Conservation (phyloP, 2,329 filamentous ascomycete genomes). For the Ascochyta viciae-villosae region DNA sequence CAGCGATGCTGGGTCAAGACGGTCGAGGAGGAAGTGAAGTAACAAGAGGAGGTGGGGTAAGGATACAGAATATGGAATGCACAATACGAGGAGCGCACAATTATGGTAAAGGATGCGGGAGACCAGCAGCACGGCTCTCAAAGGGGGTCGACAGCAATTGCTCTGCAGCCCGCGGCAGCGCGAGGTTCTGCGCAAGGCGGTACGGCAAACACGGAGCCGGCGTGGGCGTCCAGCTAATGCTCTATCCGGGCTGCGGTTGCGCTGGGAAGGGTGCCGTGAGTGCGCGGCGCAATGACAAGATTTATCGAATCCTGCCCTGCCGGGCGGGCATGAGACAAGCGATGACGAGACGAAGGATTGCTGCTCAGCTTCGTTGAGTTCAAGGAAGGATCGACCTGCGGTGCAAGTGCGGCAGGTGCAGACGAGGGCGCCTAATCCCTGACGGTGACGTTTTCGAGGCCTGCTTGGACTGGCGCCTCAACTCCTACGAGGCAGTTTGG, state of each 20-base stretch:
- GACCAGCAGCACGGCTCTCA: not conserved
- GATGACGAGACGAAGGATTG: constrained; percentile 19
- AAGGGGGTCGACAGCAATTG: constrained; percentile 14
- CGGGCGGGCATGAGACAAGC: constrained; percentile 10
- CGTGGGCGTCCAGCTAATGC: constrained; percentile 6
- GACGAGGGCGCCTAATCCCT: constrained; percentile 15
- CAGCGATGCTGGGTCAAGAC: not conserved
- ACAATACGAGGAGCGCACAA: constrained; percentile 1
- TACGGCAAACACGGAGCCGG: constrained; percentile 12
- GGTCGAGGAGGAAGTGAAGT: not conserved
- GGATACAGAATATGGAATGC: not conserved
- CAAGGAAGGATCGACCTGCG: constrained; percentile 17
- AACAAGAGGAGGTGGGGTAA: not conserved
- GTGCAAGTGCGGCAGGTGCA: constrained; percentile 14
- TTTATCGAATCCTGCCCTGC: constrained; percentile 12
- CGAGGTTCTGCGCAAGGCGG: constrained; percentile 13
- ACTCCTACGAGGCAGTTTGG: not conserved
- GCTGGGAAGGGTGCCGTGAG: not conserved
- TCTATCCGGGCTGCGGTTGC: constrained; percentile 5
- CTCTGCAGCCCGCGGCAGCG: constrained; percentile 12
- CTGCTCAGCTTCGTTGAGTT: constrained; percentile 19
- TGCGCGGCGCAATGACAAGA: constrained; percentile 4
- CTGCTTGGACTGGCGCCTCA: not conserved
- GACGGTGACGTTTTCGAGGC: constrained; percentile 14
- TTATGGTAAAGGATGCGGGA: constrained; percentile 3